Base-by-base conservation (phyloP, 176 grass and related monocot genomes). In the Neostapfia colusana region DNA sequence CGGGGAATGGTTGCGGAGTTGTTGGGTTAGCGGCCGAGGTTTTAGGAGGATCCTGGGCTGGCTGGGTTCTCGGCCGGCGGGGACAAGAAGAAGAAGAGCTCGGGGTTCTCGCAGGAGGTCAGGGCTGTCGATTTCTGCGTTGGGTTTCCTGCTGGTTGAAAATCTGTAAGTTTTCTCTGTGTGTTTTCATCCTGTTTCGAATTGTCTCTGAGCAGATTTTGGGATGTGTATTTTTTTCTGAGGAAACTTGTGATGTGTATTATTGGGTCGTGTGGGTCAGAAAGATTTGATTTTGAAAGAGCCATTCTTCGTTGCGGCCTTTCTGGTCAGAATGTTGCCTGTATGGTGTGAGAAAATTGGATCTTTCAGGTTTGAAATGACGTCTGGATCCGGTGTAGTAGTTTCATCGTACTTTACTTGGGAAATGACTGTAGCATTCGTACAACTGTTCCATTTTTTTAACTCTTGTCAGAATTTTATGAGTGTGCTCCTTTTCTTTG, bases 1-100 rank as follows among this genome's bases (percentile, higher is more conserved):
- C 62, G 68, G 54, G 78, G 27, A 45, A 53, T 21, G 84, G 75
- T 65, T 72, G 83, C 9, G 76, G 70, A 84, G 81, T 75, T 27
- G 69, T 27, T 82, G 73, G 39, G 0, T 51, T 83, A 81, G 23
- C 25, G 39, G 54, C 53, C 44, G 50, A 36, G 78, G 78, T 70
- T 80, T 70, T 80, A 69, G 66, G 78, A 58, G 50, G 59, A 49
- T 26, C 50, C 44, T 4, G 31, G 31, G 31, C n/a, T 31, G 12
- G 20, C 7, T 27, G 27, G 43, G 58, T 56, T 56, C 55, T 25
- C 14, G 24, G 51, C 20, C 31, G 31, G 45, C 28, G 20, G 7
- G n/a, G 34, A 56, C 59, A 37, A 45, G 63, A 24, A 58, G 70
- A 60, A 61, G 63, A 50, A 8, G 45, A 38, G 78, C 10, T 61